Evolutionary conservation across 257 asterid species (phyloP), one percentile per base, ranked within the genome.

Genomic region (Solanum lignicaule): DNA sequence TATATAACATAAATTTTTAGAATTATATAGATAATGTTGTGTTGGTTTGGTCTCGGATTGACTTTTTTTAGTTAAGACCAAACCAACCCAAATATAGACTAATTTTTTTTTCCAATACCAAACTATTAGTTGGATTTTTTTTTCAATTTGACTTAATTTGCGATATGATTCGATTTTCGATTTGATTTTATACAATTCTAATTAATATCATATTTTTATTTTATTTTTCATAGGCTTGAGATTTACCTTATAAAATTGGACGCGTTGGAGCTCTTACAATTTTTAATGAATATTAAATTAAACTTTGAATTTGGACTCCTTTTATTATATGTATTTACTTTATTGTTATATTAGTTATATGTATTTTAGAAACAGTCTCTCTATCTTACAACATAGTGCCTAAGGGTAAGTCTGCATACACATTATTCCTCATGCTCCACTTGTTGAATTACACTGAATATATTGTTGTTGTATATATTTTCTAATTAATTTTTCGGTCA

Each of bases 301-400:
- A 9, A 62, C 71, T 23, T 23, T 58, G 11, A n/a, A 23, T 23
- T 9, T 23, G 71, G 14, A 62, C 14, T 62, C 15, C 71, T 62
- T 9, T 62, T 62, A 62, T 62, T 62, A 62, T 9, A 20, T 58
- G 7, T 58, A 58, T 43, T 4, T 10, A 23, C 3, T 58, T 62
- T 23, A 1, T 62, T 9, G 29, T n/a, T 58, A 4, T 4, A n/a
- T 62, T n/a, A 62, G 31, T 10, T 11, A 9, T 1, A 2, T 4
- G 13, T 62, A 1, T 62, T 23, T n/a, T 4, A 10, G 27, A 10
- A 62, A n/a, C 1, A 62, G 16, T n/a, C 1, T 62, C 16, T n/a
- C 2, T 10, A n/a, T n/a, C 1, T 62, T 0, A n/a, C 3, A 62
- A 62, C 0, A 60, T n/a, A 10, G n/a, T 0, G 21, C 9, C 23